These are phyloP conservation scores for Dichomitus squalens DNA, from an alignment of 1,284 basidiomycete genomes.

Conservation along the genomic window DNA sequence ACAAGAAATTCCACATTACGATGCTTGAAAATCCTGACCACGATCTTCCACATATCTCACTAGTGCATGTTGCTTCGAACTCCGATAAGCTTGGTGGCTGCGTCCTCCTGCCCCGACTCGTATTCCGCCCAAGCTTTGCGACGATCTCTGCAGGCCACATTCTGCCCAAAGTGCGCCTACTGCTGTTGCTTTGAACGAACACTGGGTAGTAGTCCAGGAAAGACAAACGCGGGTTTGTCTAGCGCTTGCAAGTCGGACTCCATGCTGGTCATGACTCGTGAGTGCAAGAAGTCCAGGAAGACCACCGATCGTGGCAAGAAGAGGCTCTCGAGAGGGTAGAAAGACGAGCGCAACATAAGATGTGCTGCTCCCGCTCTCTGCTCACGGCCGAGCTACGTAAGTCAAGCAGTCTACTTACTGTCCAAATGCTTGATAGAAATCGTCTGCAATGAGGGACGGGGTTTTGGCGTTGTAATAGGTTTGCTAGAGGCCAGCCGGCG, in stretches of 20 bases:
- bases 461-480: constrained; percentile 11
- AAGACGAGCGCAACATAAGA: constrained; percentile 12
- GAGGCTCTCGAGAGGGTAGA: constrained; percentile 76
- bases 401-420: constrained; percentile 38
- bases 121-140: constrained; percentile 89
- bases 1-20: constrained; percentile 95
- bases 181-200: constrained; percentile 62
- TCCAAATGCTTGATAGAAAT: constrained; percentile 62
- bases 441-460: constrained; percentile 7
- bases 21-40: constrained; percentile 92
- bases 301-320: constrained; percentile 93
- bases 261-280: constrained; percentile 81
- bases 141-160: constrained; percentile 75
- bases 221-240: constrained; percentile 98
- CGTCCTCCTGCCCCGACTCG: constrained; percentile 86
- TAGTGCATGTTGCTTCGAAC: constrained; percentile 67
- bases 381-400: neutral
- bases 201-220: constrained; percentile 81
- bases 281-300: constrained; percentile 88
- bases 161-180: constrained; percentile 60
- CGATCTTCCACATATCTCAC: constrained; percentile 91
- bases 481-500: constrained; percentile 7
- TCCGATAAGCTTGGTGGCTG: constrained; percentile 83
- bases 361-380: constrained; percentile 9
- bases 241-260: constrained; percentile 90